phyloP scores from a whole-genome alignment of 306 rosid species.

The Vigna angularis region DNA sequence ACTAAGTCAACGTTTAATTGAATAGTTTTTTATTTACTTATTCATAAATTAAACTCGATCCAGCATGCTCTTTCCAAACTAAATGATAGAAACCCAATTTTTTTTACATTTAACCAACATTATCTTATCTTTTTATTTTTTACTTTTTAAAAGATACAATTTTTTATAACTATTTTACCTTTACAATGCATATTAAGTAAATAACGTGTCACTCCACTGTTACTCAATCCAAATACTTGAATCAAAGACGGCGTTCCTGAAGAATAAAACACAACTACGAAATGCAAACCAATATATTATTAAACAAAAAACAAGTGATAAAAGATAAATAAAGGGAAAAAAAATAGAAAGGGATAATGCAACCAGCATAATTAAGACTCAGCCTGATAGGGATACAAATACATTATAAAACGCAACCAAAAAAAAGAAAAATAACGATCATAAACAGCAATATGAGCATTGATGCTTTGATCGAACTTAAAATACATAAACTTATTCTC shows the following conservation, averaged over 20 bases:
- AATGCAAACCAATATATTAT: not conserved
- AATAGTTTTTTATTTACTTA: not conserved
- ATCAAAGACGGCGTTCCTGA: not conserved
- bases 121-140: no score
- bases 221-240: not conserved
- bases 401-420: constrained; percentile 21
- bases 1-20: not conserved
- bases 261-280: not conserved
- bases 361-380: not conserved
- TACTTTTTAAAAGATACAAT: no score
- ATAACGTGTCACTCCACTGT: no score
- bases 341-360: not conserved
- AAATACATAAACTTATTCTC: constrained; percentile 36
- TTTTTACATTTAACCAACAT: no score
- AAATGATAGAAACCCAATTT: no score
- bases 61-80: not conserved
- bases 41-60: not conserved
- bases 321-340: not conserved
- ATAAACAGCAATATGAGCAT: constrained; percentile 26
- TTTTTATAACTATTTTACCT: no score
- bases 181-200: no score
- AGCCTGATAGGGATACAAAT: constrained; percentile 25
- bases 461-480: constrained; percentile 19
- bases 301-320: not conserved
- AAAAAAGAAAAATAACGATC: not conserved